phyloP scores from a whole-genome alignment of 2,329 filamentous ascomycete genomes.

The Arthrobotrys sphaeroides region DNA sequence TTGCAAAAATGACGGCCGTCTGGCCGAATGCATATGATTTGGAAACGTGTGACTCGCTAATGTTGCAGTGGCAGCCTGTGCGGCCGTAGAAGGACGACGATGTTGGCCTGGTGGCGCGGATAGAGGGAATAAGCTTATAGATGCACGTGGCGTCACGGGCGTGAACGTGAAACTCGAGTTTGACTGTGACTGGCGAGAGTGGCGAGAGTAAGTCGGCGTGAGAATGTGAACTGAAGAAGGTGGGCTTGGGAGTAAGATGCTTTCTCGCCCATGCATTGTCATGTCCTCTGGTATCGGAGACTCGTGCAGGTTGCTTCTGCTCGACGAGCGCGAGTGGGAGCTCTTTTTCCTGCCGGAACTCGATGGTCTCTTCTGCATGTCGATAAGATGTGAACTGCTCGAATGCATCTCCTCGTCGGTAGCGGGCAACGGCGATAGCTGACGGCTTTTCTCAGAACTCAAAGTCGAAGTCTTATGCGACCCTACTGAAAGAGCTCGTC shows the following conservation, averaged over 20 bases:
- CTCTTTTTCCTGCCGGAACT: constrained; percentile 36
- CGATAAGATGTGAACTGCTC: constrained; percentile 19
- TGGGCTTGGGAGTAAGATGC: constrained; percentile 39
- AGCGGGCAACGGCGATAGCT: constrained; percentile 37
- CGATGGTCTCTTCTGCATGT: constrained; percentile 39
- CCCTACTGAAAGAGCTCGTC: constrained; percentile 42
- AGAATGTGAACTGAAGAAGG: constrained; percentile 42
- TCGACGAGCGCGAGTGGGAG: constrained; percentile 48
- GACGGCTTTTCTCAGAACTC: constrained; percentile 42
- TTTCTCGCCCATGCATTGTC: constrained; percentile 36
- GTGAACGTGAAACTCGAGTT: constrained; percentile 52
- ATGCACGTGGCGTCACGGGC: constrained; percentile 39
- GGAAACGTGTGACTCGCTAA: constrained; percentile 28
- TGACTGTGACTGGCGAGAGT: constrained; percentile 42
- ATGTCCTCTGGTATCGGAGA: constrained; percentile 43
- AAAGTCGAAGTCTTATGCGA: constrained; percentile 37
- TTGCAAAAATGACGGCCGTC: constrained; percentile 49
- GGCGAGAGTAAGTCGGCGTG: constrained; percentile 42
- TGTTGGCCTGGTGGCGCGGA: constrained; percentile 35
- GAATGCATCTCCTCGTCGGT: constrained; percentile 27
- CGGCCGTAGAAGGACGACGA: constrained; percentile 23
- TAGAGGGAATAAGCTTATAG: constrained; percentile 47
- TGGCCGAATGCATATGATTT: constrained; percentile 9
- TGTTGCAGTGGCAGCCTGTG: constrained; percentile 18
- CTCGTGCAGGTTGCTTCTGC: constrained; percentile 40